A percentile compares a stretch with the other conserved stretches of the same genome.
These are phyloP conservation scores for Physcomitrellopsis africana DNA, from an alignment of 225 moss, liverwort and hornwort species.

Conservation along the genomic window DNA sequence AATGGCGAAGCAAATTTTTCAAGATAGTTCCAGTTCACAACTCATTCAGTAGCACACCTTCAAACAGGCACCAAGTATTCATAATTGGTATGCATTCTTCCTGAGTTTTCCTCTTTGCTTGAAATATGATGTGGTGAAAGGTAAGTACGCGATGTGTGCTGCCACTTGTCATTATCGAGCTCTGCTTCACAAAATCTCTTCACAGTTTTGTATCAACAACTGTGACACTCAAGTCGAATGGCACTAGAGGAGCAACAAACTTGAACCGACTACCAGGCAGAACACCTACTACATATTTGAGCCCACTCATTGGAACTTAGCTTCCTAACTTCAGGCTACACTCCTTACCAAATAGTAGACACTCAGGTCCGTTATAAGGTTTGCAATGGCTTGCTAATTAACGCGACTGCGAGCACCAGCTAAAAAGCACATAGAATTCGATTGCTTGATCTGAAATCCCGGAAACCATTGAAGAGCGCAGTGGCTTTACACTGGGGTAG, in stretches of 20 bases:
- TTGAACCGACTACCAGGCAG: slow-evolving; percentile 4
- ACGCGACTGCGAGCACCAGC: slow-evolving; percentile 76
- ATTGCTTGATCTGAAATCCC: slow-evolving; percentile 47
- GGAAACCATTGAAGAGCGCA: slow-evolving; percentile 69
- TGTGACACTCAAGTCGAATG: slow-evolving; percentile 30
- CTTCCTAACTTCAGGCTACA: slow-evolving; percentile 14
- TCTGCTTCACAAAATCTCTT: slow-evolving; percentile 31
- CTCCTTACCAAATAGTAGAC: slow-evolving; percentile 56
- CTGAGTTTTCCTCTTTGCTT: neutral
- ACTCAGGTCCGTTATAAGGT: slow-evolving; percentile 85
- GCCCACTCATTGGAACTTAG: slow-evolving; percentile 18
- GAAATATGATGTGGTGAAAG: slow-evolving; percentile 3
- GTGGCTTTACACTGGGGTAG: slow-evolving; percentile 60
- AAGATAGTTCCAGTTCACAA: neutral
- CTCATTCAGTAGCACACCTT: slow-evolving; percentile 7
- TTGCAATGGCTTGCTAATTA: slow-evolving; percentile 75
- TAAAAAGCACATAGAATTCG: slow-evolving; percentile 56
- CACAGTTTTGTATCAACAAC: slow-evolving; percentile 12
- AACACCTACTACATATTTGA: slow-evolving; percentile 23
- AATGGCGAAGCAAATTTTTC: neutral
- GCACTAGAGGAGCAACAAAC: slow-evolving; percentile 19
- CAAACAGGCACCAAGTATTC: slow-evolving; percentile 22
- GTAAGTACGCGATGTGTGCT: neutral
- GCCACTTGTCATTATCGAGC: slow-evolving; percentile 23
- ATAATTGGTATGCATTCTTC: slow-evolving; percentile 10